These are phyloP conservation scores for Xylaria sp. DNA, from an alignment of 2,329 filamentous ascomycete genomes.

Conservation along the genomic window DNA sequence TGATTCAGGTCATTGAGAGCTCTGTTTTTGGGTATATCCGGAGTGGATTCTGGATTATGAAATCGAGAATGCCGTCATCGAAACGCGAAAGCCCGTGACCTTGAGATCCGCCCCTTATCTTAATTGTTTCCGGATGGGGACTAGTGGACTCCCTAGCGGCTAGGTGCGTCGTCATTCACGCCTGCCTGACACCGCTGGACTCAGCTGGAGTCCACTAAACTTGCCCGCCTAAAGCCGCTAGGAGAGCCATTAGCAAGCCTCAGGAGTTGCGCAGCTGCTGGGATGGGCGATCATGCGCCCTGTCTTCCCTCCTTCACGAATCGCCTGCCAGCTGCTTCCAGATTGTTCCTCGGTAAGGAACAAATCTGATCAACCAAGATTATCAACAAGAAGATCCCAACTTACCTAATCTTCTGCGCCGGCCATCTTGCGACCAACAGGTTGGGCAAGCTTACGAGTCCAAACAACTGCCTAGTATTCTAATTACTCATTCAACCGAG, in stretches of 20 bases:
- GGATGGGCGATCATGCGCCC: not conserved
- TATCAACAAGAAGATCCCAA: not conserved
- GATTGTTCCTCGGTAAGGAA: conserved; percentile 18
- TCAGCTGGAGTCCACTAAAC: not conserved
- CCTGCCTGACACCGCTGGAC: not conserved
- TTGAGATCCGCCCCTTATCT: conserved; percentile 2
- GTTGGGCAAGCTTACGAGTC: conserved; percentile 23
- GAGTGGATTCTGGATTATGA: not conserved
- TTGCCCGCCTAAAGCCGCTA: not conserved
- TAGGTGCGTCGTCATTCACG: conserved; percentile 2
- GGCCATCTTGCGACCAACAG: conserved; percentile 18
- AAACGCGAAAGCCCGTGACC: conserved; percentile 31
- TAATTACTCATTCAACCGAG: not conserved
- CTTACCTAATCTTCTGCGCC: conserved; percentile 22
- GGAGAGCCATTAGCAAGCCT: not conserved
- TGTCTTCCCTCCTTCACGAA: not conserved
- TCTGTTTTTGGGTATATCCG: too few species aligned
- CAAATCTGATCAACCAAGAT: conserved; percentile 3
- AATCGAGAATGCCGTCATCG: conserved; percentile 24
- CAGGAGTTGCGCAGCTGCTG: conserved; percentile 1
- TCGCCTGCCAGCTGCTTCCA: conserved; percentile 22
- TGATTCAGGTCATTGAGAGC: not conserved
- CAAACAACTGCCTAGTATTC: conserved; percentile 17
- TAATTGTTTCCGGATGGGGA: conserved; percentile 12
- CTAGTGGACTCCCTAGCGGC: not conserved